These are phyloP conservation scores for Myochromella boudieri DNA, from an alignment of 768 basidiomycete genomes.

Conservation along the genomic window DNA sequence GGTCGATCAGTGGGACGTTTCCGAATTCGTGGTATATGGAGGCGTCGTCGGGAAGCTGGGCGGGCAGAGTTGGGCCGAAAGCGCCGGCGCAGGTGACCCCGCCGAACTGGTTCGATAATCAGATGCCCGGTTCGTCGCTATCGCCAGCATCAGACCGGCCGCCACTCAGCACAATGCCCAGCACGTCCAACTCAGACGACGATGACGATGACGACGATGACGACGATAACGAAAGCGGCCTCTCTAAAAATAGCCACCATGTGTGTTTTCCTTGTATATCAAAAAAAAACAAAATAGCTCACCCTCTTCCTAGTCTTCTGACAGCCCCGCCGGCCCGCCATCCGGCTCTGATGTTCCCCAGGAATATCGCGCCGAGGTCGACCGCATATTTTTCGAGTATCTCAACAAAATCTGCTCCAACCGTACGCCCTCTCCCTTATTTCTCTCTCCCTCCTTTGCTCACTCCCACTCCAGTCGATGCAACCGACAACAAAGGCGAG, in stretches of 20 bases:
- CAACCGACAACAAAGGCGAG: slow-evolving; percentile 92
- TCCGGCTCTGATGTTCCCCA: slow-evolving; percentile 61
- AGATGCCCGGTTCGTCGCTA: slow-evolving; percentile 15
- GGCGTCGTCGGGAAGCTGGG: slow-evolving; percentile 25
- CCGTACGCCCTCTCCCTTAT: slow-evolving; percentile 46
- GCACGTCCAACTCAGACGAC: slow-evolving; percentile 42
- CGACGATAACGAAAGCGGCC: slow-evolving; percentile 30
- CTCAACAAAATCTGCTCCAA: slow-evolving; percentile 88
- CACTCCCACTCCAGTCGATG: slow-evolving; percentile 63
- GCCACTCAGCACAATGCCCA: slow-evolving; percentile 21
- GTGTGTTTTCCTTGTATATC: slow-evolving; percentile 7
- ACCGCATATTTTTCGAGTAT: slow-evolving; percentile 89
- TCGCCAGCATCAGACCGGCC: slow-evolving; percentile 28
- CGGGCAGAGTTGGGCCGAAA: slow-evolving; percentile 12
- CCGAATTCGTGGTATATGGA: slow-evolving; percentile 35
- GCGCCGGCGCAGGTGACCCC: slow-evolving; percentile 8
- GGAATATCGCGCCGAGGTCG: slow-evolving; percentile 81
- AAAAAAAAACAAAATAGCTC: neutral
- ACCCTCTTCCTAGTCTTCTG: slow-evolving; percentile 23
- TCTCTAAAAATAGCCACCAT: slow-evolving; percentile 19
- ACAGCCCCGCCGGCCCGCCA: slow-evolving; percentile 27
- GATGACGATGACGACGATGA: slow-evolving; percentile 47
- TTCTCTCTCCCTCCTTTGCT: slow-evolving; percentile 19
- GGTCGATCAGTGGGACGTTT: slow-evolving; percentile 50
- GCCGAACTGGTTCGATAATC: slow-evolving; percentile 21